These are phyloP conservation scores for Odontarrhena argentea DNA, from an alignment of 345 rosid genomes.

Conservation along the genomic window DNA sequence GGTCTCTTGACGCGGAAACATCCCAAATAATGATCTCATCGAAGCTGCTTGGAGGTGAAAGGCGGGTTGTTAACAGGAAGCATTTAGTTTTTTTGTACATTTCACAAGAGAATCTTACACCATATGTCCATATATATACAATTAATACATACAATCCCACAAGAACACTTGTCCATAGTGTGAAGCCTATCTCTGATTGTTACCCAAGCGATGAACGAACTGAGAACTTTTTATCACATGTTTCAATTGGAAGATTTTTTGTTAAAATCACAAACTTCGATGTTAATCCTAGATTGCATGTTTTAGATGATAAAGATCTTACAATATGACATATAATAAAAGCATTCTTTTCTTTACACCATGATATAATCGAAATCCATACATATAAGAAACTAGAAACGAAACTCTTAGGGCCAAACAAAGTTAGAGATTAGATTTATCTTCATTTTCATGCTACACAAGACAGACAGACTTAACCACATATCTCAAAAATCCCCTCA, in stretches of 20 bases:
- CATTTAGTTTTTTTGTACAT: too few relatives aligned
- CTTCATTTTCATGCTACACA: conserved; percentile 1
- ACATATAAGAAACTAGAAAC: conserved; percentile 2
- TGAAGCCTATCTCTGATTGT: too few relatives aligned
- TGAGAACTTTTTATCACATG: too few relatives aligned
- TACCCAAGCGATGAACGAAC: too few relatives aligned
- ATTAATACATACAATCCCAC: too few relatives aligned
- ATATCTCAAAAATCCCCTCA: conserved; percentile 1
- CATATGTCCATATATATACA: too few relatives aligned
- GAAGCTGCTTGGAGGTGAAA: too few relatives aligned
- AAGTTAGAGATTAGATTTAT: neutral
- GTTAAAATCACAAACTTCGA: neutral
- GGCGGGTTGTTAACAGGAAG: too few relatives aligned
- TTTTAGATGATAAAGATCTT: neutral
- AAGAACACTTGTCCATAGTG: too few relatives aligned
- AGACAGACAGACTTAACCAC: conserved; percentile 4
- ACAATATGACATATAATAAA: neutral
- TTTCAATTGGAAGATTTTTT: neutral
- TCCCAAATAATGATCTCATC: too few relatives aligned
- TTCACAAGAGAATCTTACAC: too few relatives aligned
- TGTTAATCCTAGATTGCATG: neutral
- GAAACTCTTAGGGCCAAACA: neutral
- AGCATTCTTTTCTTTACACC: neutral
- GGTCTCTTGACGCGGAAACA: too few relatives aligned
- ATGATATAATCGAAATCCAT: neutral